Percentiles rank a stretch among this genome's conserved stretches.
These are phyloP conservation scores for Tripidium arundinaceum DNA, from an alignment of 202 grass and related monocot species.

Conservation along the genomic window DNA sequence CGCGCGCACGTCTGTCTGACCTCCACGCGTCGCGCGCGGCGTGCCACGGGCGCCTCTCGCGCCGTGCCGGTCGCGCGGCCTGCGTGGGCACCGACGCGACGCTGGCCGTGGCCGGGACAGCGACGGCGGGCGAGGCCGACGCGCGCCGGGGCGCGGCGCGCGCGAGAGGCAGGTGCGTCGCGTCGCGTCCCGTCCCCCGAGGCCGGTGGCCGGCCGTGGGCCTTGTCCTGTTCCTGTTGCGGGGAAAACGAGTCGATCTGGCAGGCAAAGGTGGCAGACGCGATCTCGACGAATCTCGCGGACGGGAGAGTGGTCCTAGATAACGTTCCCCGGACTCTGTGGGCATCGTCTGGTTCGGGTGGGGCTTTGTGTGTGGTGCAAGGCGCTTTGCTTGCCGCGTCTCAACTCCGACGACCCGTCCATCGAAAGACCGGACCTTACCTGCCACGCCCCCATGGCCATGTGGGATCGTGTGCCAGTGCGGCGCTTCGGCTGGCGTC, in stretches of 20 bases:
- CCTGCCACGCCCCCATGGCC: not conserved
- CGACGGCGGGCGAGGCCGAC: not conserved
- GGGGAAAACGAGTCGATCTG: no score
- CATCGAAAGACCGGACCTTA: not conserved
- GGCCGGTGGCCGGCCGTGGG: not conserved
- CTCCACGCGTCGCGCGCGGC: no score
- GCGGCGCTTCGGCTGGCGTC: not conserved
- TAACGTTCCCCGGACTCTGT: not conserved
- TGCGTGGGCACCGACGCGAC: not conserved
- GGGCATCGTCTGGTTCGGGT: not conserved
- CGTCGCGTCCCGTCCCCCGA: no score
- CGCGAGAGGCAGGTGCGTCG: not conserved
- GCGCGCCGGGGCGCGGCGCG: no score
- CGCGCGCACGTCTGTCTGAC: no score
- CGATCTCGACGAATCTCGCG: conserved; percentile 1
- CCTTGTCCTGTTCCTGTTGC: not conserved
- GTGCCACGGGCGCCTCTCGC: no score
- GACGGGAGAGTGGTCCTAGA: not conserved
- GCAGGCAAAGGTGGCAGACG: no score
- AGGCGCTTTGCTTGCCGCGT: not conserved
- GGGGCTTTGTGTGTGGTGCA: not conserved
- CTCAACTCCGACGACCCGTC: not conserved
- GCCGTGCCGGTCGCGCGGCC: no score
- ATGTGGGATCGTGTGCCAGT: conserved; percentile 1
- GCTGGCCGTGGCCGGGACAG: not conserved